phyloP scores from a whole-genome alignment of 164 flowering plant genomes.

The Platanus orientalis region DNA sequence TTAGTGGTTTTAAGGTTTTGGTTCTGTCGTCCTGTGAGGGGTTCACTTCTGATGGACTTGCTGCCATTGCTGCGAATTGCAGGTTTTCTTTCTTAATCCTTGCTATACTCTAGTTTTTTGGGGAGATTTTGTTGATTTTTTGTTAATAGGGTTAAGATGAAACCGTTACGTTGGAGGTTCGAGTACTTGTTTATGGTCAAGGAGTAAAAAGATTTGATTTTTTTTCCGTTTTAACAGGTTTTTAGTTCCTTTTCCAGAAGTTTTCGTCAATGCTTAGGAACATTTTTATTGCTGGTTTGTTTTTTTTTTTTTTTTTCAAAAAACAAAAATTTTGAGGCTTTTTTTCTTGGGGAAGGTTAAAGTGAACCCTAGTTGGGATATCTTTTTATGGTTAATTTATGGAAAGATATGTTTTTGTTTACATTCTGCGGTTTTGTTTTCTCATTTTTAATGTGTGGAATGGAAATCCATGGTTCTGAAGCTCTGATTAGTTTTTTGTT shows the following conservation, averaged over 20 bases:
- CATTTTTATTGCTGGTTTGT: not conserved
- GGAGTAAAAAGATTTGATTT: slow-evolving; percentile 2
- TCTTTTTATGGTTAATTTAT: not conserved
- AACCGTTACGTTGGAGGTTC: not conserved
- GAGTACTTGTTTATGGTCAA: not conserved
- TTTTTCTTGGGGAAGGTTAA: too few species aligned
- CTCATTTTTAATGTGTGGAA: not conserved
- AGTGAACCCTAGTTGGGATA: too few species aligned
- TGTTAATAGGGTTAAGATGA: not conserved
- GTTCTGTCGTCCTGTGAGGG: slow-evolving; percentile 72
- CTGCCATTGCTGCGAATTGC: slow-evolving; percentile 87
- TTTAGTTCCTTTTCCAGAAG: not conserved
- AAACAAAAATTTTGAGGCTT: too few species aligned
- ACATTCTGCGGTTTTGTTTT: not conserved
- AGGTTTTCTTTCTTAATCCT: slow-evolving; percentile 33
- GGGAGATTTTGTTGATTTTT: not conserved
- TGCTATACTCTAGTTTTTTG: not conserved
- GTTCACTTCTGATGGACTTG: slow-evolving; percentile 70
- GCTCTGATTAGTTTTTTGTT: not conserved
- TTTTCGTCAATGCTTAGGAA: not conserved
- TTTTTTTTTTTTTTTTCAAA: too few species aligned
- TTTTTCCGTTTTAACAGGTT: not conserved
- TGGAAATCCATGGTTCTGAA: too few species aligned
- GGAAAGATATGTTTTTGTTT: too few species aligned
- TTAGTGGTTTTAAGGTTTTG: slow-evolving; percentile 64